Conservation (phyloP, 768 basidiomycete genomes). For the Tremella fuciformis region DNA sequence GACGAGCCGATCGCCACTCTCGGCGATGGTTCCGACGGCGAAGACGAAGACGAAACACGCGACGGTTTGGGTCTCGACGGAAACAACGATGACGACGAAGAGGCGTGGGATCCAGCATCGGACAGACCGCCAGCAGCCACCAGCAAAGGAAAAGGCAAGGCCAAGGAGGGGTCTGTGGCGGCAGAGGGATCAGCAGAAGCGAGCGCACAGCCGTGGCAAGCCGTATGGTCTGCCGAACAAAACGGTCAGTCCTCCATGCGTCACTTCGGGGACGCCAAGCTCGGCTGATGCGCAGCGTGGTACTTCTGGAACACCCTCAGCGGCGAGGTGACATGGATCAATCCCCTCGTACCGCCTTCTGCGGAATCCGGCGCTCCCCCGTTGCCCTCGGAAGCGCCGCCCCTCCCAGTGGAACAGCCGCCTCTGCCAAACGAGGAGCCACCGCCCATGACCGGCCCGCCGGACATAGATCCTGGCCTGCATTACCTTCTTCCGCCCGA, state of each 20-base stretch:
- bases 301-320: constrained; percentile 51
- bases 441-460: neutral
- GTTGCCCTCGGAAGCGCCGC: constrained; percentile 13
- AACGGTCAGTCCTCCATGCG: constrained; percentile 39
- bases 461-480: constrained; percentile 42
- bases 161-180: constrained; percentile 18
- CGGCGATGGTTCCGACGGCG: constrained; percentile 16
- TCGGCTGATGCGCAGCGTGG: constrained; percentile 34
- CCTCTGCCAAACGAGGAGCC: constrained; percentile 13
- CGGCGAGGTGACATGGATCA: constrained; percentile 50
- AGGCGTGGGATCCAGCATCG: neutral
- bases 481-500: constrained; percentile 40
- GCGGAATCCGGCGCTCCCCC: constrained; percentile 8
- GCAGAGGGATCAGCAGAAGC: neutral
- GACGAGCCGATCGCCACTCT: neutral
- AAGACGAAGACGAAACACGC: constrained; percentile 28
- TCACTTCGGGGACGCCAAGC: neutral
- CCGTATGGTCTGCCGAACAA: constrained; percentile 49
- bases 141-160: constrained; percentile 31
- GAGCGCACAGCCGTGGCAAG: constrained; percentile 45
- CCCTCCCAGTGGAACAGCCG: constrained; percentile 9
- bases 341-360: constrained; percentile 38
- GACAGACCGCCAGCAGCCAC: neutral
- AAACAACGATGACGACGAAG: constrained; percentile 4
- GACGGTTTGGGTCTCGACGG: constrained; percentile 10